Percentiles rank a stretch among this genome's conserved stretches.
These are phyloP conservation scores for Aspergillus hancockii DNA, from an alignment of 495 filamentous ascomycete species.

Conservation along the genomic window DNA sequence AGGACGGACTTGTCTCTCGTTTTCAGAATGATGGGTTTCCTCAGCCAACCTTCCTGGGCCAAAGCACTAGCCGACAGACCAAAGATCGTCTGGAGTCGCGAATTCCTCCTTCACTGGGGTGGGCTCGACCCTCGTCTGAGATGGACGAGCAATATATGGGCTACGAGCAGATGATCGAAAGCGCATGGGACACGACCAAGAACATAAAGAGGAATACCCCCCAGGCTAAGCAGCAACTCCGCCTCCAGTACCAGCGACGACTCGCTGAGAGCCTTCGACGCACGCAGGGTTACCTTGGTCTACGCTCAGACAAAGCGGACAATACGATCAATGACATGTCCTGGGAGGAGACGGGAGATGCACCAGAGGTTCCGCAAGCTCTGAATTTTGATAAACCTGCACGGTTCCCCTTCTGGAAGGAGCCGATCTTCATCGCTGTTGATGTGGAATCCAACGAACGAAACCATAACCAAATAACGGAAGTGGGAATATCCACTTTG, in stretches of 20 bases:
- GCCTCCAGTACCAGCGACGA: conserved; percentile 43
- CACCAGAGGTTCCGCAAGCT: conserved; percentile 7
- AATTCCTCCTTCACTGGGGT: conserved; percentile 28
- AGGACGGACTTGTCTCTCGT: conserved; percentile 53
- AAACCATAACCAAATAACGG: conserved; percentile 64
- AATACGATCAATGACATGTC: conserved; percentile 18
- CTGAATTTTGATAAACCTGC: conserved; percentile 37
- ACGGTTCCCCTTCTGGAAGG: conserved; percentile 49
- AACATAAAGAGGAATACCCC: conserved; percentile 41
- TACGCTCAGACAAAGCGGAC: conserved; percentile 40
- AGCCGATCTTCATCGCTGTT: conserved; percentile 72
- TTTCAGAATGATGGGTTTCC: conserved; percentile 59
- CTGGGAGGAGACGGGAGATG: conserved; percentile 26
- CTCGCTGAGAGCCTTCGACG: conserved; percentile 57
- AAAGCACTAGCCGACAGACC: conserved; percentile 34
- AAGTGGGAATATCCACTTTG: conserved; percentile 81
- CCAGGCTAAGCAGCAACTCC: conserved; percentile 51
- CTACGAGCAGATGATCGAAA: conserved; percentile 51
- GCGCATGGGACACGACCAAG: conserved; percentile 40
- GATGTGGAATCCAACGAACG: conserved; percentile 83
- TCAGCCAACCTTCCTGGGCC: conserved; percentile 65
- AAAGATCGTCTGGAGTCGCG: conserved; percentile 35
- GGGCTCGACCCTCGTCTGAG: conserved; percentile 18
- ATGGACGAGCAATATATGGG: conserved; percentile 32
- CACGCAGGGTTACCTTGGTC: conserved; percentile 67